Conservation (phyloP, 306 rosid genomes). For the Corylus heterophylla region DNA sequence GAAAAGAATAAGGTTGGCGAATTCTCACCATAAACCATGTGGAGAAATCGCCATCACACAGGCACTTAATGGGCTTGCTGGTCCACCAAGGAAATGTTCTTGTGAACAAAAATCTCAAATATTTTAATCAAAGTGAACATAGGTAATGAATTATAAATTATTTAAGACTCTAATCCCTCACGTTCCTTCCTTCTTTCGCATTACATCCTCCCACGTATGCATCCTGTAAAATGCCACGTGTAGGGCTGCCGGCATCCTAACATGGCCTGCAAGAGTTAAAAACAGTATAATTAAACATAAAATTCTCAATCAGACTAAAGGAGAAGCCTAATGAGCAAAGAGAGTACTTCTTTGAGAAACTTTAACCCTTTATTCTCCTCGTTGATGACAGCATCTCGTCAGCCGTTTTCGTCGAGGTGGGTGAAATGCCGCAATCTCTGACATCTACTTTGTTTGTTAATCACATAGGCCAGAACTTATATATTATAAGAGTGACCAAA, state of each 20-base stretch:
- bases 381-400: conserved; percentile 23
- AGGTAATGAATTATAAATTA: background rate
- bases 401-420: conserved; percentile 9
- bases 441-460: conserved; percentile 22
- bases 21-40: conserved; percentile 33
- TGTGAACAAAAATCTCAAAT: conserved; percentile 18
- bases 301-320: background rate
- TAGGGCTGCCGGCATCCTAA: background rate
- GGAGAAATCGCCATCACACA: conserved; percentile 33
- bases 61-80: conserved; percentile 26
- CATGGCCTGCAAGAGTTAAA: background rate
- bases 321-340: background rate
- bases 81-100: conserved; percentile 28
- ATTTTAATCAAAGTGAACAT: conserved; percentile 1
- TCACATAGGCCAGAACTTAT: background rate
- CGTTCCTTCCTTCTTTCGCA: background rate
- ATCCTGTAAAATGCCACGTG: background rate
- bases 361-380: conserved; percentile 12
- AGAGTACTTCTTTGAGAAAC: conserved; percentile 13
- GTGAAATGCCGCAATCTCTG: conserved; percentile 41
- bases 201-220: background rate
- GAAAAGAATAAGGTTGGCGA: conserved; percentile 23
- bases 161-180: background rate
- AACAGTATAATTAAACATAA: background rate
- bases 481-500: conserved; percentile 1